phyloP scores from a whole-genome alignment of 768 basidiomycete genomes.

The Zangia roseola region DNA sequence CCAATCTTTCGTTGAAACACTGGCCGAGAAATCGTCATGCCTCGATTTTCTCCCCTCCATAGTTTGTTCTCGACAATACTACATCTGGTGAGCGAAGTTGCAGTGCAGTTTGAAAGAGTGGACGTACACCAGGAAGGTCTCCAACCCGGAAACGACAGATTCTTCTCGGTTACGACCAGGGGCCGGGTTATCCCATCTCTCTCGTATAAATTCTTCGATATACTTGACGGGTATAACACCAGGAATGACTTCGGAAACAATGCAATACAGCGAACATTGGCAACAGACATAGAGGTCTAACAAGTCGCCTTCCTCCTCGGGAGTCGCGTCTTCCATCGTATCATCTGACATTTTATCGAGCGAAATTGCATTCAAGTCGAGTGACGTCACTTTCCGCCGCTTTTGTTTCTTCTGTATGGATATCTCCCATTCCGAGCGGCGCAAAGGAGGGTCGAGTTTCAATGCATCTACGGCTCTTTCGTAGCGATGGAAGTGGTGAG shows the following conservation, averaged over 20 bases:
- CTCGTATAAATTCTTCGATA: conserved; percentile 61
- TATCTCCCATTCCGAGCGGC: conserved; percentile 60
- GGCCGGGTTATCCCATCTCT: conserved; percentile 59
- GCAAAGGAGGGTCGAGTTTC: conserved; percentile 61
- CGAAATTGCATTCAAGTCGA: conserved; percentile 32
- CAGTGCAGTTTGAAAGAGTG: neutral
- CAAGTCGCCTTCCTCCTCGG: conserved; percentile 48
- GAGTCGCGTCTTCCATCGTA: conserved; percentile 29
- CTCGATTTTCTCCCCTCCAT: conserved; percentile 66
- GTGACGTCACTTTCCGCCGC: conserved; percentile 49
- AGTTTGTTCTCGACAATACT: conserved; percentile 76
- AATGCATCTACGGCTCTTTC: conserved; percentile 66
- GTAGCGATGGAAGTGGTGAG: conserved; percentile 83
- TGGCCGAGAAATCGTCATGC: conserved; percentile 50
- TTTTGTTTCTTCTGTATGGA: conserved; percentile 49
- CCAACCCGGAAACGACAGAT: conserved; percentile 55
- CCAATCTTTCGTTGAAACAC: conserved; percentile 66
- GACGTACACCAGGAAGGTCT: conserved; percentile 66
- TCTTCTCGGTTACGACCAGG: conserved; percentile 53
- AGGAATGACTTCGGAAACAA: conserved; percentile 68
- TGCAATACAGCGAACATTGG: conserved; percentile 74
- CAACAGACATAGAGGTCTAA: conserved; percentile 84
- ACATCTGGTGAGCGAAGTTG: conserved; percentile 5
- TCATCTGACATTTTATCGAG: conserved; percentile 27
- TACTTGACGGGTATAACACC: conserved; percentile 66